phyloP scores from a whole-genome alignment of 768 basidiomycete species.

The Serendipita sp. region DNA sequence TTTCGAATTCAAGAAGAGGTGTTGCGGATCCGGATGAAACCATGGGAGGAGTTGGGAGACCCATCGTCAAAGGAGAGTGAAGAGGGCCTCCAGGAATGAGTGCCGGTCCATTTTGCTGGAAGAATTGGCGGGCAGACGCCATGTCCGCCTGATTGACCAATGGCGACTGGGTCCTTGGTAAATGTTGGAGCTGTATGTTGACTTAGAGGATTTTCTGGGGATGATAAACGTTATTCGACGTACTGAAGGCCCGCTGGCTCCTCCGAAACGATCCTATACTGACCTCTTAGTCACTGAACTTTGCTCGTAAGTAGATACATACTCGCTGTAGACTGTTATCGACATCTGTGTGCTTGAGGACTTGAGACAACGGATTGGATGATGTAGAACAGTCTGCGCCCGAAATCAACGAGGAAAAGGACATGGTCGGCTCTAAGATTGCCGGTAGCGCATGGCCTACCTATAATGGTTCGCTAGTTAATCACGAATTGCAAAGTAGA shows the following conservation, averaged over 20 bases:
- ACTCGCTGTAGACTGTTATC: constrained; percentile 84
- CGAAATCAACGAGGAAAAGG: constrained; percentile 38
- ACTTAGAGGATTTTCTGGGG: background rate
- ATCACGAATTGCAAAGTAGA: too few relatives aligned
- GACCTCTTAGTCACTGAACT: constrained; percentile 12
- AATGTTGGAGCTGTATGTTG: constrained; percentile 46
- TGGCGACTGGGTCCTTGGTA: constrained; percentile 40
- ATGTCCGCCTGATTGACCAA: constrained; percentile 48
- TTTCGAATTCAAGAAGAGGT: background rate
- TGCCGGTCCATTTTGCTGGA: constrained; percentile 17
- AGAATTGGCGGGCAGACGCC: constrained; percentile 66
- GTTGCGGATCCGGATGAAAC: background rate
- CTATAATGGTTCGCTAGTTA: too few relatives aligned
- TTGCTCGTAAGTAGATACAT: background rate
- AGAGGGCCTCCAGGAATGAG: background rate
- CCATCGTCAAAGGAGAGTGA: background rate
- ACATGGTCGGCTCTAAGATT: constrained; percentile 8
- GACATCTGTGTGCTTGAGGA: constrained; percentile 77
- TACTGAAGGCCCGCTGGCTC: constrained; percentile 10
- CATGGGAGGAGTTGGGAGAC: background rate
- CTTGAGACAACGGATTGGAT: constrained; percentile 73
- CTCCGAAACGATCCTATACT: constrained; percentile 9
- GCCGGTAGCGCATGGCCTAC: background rate
- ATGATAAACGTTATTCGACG: background rate
- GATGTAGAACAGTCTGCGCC: constrained; percentile 79